Evolutionary conservation across 345 rosid species (phyloP), one percentile per base, ranked within the genome.

Genomic region (Melastoma malabathricum): DNA sequence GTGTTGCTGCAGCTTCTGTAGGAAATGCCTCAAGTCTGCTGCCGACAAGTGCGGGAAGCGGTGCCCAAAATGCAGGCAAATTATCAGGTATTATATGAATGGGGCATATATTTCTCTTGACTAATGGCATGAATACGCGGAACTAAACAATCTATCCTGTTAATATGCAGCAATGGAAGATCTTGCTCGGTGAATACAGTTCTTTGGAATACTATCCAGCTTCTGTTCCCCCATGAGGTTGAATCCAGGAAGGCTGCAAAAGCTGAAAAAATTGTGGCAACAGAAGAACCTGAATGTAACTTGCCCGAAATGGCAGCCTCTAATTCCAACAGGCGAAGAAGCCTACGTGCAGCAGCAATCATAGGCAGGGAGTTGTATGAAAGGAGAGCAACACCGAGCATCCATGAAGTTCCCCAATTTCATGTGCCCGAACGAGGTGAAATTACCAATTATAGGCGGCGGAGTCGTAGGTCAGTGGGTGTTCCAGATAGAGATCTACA

Each of bases 181-280:
- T 79, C 85, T 60, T 87, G 90, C 69, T 82, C 88, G 0, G 77
- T 92, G 20, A 84, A 87, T 72, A 84, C 98, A 0, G 95, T 92
- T 67, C 85, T 87, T 57, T 92, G 93, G 98, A 92, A 92, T 75
- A 92, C 97, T 27, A 87, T 92, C 47, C 97, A 87, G 71, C 97
- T 92, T 61, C 65, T 87, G 58, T 87, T 92, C 50, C 95, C 98
- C 0, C 65, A 74, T 62, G 98, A 92, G 64, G 76, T 92, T 2
- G 95, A 81, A 67, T 73, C 86, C 52, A 81, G 94, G 59, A 79
- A 77, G 70, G 86, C 81, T 54, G 25, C 54, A 51, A 51, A 17
- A 18, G 46, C 55, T 15, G 56, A 75, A 1, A 63, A 54, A 47
- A 59, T 61, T 20, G 41, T 17, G 50, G 69, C 55, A 34, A 50